A percentile compares a stretch with the other conserved stretches of the same genome.
Conservation (phyloP, 2,329 filamentous ascomycete species). For the Talaromyces sp. region DNA sequence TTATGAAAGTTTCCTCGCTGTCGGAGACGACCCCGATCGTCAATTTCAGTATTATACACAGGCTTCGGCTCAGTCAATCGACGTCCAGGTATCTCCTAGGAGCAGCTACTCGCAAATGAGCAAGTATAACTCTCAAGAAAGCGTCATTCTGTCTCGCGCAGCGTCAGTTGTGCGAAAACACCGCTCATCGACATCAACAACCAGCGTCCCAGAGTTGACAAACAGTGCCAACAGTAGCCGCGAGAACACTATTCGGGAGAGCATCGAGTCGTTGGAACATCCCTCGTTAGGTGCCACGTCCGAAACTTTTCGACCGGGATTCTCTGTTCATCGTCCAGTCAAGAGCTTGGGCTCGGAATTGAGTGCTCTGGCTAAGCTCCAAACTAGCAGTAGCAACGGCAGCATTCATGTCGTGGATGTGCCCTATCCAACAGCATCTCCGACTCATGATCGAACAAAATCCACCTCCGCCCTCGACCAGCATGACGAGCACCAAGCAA, state of each 20-base stretch:
- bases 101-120: constrained; percentile 50
- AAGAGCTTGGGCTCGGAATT: constrained; percentile 34
- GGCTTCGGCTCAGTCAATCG: constrained; percentile 38
- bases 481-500: constrained; percentile 18
- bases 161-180: constrained; percentile 45
- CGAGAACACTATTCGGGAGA: constrained; percentile 26
- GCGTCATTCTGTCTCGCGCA: constrained; percentile 48
- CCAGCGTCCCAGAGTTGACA: constrained; percentile 42
- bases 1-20: constrained; percentile 40
- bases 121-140: constrained; percentile 55
- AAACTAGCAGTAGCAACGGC: constrained; percentile 22
- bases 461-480: constrained; percentile 31
- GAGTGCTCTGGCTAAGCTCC: constrained; percentile 27
- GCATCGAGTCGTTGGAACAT: constrained; percentile 18
- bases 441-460: constrained; percentile 33
- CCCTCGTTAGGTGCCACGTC: background rate
- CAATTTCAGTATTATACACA: constrained; percentile 44
- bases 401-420: constrained; percentile 26
- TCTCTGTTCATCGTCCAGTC: constrained; percentile 31
- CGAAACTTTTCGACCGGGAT: constrained; percentile 19
- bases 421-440: constrained; percentile 18
- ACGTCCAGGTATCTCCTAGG: constrained; percentile 36
- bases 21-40: constrained; percentile 44
- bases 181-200: constrained; percentile 44
- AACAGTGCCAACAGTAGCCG: constrained; percentile 38